Evolutionary conservation across 169 alveolate species (phyloP).

Genomic region (Plasmodium falciparum): DNA sequence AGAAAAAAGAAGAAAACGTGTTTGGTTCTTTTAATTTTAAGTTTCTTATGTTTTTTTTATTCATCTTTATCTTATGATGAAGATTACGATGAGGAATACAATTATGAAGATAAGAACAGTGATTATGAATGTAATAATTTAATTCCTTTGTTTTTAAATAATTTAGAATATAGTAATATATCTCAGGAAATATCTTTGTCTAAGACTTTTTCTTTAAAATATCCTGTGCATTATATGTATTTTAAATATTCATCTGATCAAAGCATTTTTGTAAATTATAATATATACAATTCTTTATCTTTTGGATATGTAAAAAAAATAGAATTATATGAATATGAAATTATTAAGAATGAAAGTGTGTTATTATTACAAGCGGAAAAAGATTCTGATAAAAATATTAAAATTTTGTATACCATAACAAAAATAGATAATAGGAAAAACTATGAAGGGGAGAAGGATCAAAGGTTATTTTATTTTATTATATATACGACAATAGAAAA

Average conservation of each 20-base stretch:
- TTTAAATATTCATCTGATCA: conserved; percentile 20
- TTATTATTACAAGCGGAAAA: background rate
- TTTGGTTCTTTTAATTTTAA: conserved; percentile 1
- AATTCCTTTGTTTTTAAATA: conserved; percentile 47
- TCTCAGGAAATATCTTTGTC: conserved; percentile 19
- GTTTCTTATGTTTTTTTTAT: background rate
- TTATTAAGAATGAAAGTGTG: background rate
- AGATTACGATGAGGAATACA: background rate
- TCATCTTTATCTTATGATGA: background rate
- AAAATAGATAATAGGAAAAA: background rate
- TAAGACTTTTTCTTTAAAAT: conserved; percentile 23
- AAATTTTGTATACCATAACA: conserved; percentile 3
- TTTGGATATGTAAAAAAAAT: conserved; percentile 13
- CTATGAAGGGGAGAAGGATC: background rate
- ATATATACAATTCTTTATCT: conserved; percentile 1
- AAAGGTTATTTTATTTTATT: conserved; percentile 40
- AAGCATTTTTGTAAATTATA: conserved; percentile 19
- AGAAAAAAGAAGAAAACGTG: conserved; percentile 6
- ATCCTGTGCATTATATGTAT: conserved; percentile 25
- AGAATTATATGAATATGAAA: conserved; percentile 17
- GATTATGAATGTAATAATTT: background rate
- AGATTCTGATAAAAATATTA: background rate
- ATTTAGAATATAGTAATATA: conserved; percentile 11
- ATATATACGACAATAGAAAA: background rate
- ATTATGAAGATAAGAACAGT: background rate